Percentiles rank a stretch among this genome's conserved stretches.
Conservation (phyloP, 2,329 filamentous ascomycete genomes). For the Diaporthe velutina region DNA sequence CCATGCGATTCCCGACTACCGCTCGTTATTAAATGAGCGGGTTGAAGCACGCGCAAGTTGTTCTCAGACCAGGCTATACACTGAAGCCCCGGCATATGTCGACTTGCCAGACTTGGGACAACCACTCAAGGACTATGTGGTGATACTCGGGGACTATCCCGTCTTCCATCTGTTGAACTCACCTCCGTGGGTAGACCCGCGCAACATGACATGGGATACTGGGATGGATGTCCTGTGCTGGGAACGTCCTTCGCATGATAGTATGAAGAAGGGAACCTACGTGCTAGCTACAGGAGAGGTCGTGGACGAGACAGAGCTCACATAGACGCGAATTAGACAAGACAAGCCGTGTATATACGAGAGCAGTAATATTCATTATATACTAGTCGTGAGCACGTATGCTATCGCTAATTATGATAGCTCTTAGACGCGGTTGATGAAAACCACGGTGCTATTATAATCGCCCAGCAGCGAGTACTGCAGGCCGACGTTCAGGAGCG, state of each 20-base stretch:
- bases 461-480: conserved; percentile 65
- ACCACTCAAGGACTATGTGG: not conserved
- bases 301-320: not conserved
- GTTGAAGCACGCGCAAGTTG: conserved; percentile 35
- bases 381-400: not conserved
- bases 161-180: not conserved
- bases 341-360: too few relatives aligned
- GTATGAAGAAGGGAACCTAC: not conserved
- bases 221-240: not conserved
- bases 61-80: not conserved
- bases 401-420: not conserved
- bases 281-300: not conserved
- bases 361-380: not conserved
- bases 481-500: conserved; percentile 73
- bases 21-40: conserved; percentile 46
- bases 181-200: not conserved
- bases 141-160: not conserved
- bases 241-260: not conserved
- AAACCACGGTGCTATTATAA: conserved; percentile 69
- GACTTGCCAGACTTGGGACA: not conserved
- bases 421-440: conserved; percentile 60
- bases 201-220: not conserved
- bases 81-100: not conserved
- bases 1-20: conserved; percentile 47
- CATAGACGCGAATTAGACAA: too few relatives aligned